Evolutionary conservation across 202 grass and related monocot genomes (phyloP).

Genomic region (Panicum hallii): DNA sequence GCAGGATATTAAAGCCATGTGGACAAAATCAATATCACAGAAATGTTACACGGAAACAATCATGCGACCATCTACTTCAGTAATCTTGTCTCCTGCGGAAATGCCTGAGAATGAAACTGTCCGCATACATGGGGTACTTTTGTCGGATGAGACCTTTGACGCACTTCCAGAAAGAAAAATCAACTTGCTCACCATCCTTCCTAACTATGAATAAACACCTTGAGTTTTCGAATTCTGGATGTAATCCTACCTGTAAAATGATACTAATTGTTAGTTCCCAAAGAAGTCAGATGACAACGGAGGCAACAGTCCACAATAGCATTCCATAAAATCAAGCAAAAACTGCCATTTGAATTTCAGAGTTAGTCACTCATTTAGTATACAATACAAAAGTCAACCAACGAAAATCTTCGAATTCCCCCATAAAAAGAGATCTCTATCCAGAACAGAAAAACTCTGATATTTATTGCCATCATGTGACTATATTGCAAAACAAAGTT

Average conservation of each 20-base stretch:
- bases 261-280: conserved; percentile 6
- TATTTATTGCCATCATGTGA: conserved; percentile 35
- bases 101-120: conserved; percentile 91
- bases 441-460: conserved; percentile 4
- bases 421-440: neutral
- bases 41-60: conserved; percentile 47
- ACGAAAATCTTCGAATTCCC: neutral
- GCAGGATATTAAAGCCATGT: conserved; percentile 18
- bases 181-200: conserved; percentile 67
- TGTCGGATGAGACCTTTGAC: conserved; percentile 89
- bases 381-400: neutral
- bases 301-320: neutral
- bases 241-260: conserved; percentile 80
- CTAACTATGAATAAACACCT: conserved; percentile 93
- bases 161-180: conserved; percentile 99
- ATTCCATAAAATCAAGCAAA: neutral
- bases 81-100: conserved; percentile 82
- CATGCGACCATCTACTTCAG: conserved; percentile 29
- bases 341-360: conserved; percentile 1
- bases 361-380: neutral
- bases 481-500: conserved; percentile 10
- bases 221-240: conserved; percentile 88
- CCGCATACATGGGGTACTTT: conserved; percentile 92
- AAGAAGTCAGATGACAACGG: neutral
- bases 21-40: conserved; percentile 43